Percentiles rank a stretch among this genome's conserved stretches.
These are phyloP conservation scores for Ganoderma sp. DNA, from an alignment of 1,284 basidiomycete species.

Conservation along the genomic window DNA sequence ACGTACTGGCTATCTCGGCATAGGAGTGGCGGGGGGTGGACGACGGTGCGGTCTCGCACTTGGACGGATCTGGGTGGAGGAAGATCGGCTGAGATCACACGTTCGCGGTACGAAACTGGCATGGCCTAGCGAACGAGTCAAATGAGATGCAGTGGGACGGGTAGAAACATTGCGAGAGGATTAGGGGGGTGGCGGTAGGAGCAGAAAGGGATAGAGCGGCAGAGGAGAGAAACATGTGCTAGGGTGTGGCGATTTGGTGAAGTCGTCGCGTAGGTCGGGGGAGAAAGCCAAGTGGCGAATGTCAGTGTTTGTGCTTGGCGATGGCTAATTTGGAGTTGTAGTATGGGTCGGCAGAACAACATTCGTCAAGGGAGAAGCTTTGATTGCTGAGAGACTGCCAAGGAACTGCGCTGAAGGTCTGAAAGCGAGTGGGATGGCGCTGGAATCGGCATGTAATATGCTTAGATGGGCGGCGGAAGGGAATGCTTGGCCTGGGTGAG, in stretches of 20 bases:
- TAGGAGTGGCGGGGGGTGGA: constrained; percentile 5
- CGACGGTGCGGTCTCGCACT: constrained; percentile 15
- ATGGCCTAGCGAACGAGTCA: not conserved
- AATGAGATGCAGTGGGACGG: not conserved
- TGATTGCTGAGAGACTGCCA: not conserved
- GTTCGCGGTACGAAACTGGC: not conserved
- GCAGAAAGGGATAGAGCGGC: not conserved
- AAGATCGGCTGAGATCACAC: constrained; percentile 17
- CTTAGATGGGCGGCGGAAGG: not conserved
- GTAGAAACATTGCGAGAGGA: not conserved
- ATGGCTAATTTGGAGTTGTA: not conserved
- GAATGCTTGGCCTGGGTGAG: not conserved
- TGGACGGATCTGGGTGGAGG: constrained; percentile 12
- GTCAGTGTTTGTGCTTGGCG: not conserved
- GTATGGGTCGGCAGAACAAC: not conserved
- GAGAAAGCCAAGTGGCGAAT: not conserved
- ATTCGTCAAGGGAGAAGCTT: not conserved
- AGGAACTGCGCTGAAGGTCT: not conserved
- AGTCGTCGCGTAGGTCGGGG: not conserved
- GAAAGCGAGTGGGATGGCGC: not conserved
- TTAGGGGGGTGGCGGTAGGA: not conserved
- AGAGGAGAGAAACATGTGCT: not conserved
- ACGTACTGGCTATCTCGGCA: not conserved
- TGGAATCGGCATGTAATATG: not conserved
- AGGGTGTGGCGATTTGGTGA: not conserved